Conservation (phyloP, 352 stramenopile genomes). For the Globisporangium ultimum region DNA sequence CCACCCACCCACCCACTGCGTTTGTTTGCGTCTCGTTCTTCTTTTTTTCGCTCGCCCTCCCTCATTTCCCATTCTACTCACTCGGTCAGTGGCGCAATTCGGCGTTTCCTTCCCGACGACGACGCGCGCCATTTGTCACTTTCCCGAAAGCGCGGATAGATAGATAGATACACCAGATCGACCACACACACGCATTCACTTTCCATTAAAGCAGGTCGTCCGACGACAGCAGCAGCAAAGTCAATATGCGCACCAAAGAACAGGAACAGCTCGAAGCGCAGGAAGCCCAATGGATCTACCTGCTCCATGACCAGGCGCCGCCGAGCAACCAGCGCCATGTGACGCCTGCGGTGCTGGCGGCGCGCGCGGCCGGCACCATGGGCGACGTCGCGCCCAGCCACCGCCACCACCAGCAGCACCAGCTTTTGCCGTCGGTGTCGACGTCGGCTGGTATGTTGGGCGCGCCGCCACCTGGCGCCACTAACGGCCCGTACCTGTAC, state of each 20-base stretch:
- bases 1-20: slow-evolving; percentile 6
- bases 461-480: background rate
- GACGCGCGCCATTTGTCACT: too few species aligned
- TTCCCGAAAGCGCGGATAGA: background rate
- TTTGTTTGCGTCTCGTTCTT: slow-evolving; percentile 4
- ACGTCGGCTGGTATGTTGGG: slow-evolving; percentile 1
- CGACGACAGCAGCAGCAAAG: background rate
- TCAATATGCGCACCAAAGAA: slow-evolving; percentile 19
- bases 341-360: slow-evolving; percentile 14
- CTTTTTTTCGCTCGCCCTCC: background rate
- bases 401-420: background rate
- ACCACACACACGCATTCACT: too few species aligned
- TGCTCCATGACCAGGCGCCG: slow-evolving; percentile 17
- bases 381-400: slow-evolving; percentile 5
- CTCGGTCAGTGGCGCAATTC: slow-evolving; percentile 5
- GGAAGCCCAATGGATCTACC: slow-evolving; percentile 19
- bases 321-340: slow-evolving; percentile 10
- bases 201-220: background rate
- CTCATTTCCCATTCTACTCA: slow-evolving; percentile 12
- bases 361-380: slow-evolving; percentile 10
- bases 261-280: slow-evolving; percentile 15
- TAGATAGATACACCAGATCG: too few species aligned
- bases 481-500: slow-evolving; percentile 8
- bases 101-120: too few species aligned
- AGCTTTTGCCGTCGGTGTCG: slow-evolving; percentile 13